Conservation (phyloP, 257 asterid genomes). For the Petunia secreta region DNA sequence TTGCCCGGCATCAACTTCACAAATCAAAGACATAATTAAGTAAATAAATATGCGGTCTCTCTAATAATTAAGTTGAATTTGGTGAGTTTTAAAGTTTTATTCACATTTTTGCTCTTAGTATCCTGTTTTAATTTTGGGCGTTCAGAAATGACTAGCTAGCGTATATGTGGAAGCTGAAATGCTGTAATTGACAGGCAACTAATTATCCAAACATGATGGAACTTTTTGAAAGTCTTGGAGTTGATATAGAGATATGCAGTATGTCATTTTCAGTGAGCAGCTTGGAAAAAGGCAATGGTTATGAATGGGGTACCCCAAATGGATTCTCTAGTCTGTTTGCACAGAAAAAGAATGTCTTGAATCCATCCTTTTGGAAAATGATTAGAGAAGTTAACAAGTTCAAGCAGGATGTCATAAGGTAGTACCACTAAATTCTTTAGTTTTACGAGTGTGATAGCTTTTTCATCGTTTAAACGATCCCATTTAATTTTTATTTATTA, state of each 20-base stretch:
- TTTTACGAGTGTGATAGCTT: too few species aligned
- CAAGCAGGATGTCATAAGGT: constrained; percentile 59
- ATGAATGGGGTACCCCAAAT: constrained; percentile 86
- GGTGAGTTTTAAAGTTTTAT: too few species aligned
- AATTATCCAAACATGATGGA: constrained; percentile 94
- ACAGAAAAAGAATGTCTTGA: constrained; percentile 79
- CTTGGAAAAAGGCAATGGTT: constrained; percentile 71
- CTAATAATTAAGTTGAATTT: too few species aligned
- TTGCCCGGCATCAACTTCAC: too few species aligned
- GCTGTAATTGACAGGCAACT: constrained; percentile 62
- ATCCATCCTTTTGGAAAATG: constrained; percentile 38
- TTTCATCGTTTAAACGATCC: too few species aligned
- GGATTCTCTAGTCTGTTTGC: constrained; percentile 74
- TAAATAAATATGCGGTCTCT: too few species aligned
- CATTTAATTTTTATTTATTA: too few species aligned
- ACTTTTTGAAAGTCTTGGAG: constrained; percentile 55
- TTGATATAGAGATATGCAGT: constrained; percentile 63
- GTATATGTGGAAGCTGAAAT: neutral
- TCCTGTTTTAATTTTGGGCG: too few species aligned
- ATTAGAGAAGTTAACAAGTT: constrained; percentile 75
- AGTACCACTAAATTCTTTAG: constrained; percentile 35
- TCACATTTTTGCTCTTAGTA: too few species aligned
- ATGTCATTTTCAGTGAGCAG: constrained; percentile 88
- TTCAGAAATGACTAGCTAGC: too few species aligned
- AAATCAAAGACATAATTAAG: too few species aligned